Percentiles rank a stretch among this genome's conserved stretches.
Evolutionary conservation across 2,329 filamentous ascomycete genomes (phyloP).

Genomic region (Verticillium isaacii): DNA sequence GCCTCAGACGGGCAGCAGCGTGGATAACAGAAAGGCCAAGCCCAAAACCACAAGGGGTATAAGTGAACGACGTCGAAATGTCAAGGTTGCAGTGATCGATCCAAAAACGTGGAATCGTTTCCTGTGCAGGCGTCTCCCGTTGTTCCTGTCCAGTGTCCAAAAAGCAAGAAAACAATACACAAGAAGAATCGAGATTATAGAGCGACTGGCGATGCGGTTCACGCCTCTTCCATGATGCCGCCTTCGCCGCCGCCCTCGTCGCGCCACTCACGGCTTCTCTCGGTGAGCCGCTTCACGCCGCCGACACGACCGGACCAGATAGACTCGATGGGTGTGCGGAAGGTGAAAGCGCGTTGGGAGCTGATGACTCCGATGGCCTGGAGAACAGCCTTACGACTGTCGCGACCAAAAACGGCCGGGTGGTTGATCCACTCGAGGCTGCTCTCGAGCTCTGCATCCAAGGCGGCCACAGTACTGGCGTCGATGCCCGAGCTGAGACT

Average conservation of each 20-base stretch:
- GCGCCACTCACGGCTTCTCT: slow-evolving; percentile 85
- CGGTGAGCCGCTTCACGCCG: slow-evolving; percentile 76
- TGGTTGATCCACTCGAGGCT: slow-evolving; percentile 97
- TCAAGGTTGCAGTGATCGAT: background rate
- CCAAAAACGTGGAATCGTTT: background rate
- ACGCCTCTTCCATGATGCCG: slow-evolving; percentile 58
- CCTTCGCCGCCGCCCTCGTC: slow-evolving; percentile 75
- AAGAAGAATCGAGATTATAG: background rate
- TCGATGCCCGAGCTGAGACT: slow-evolving; percentile 74
- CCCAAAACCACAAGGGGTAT: background rate
- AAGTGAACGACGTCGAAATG: background rate
- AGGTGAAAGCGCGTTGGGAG: slow-evolving; percentile 89
- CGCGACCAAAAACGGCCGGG: slow-evolving; percentile 87
- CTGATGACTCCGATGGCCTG: slow-evolving; percentile 97
- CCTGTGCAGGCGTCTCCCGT: background rate
- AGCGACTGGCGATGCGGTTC: background rate
- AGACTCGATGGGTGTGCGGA: slow-evolving; percentile 81
- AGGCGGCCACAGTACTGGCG: slow-evolving; percentile 70
- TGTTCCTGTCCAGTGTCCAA: background rate
- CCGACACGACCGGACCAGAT: slow-evolving; percentile 81
- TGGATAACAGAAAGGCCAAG: background rate
- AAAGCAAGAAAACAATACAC: background rate
- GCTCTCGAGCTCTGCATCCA: slow-evolving; percentile 86
- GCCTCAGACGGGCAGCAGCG: background rate
- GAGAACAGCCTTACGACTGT: slow-evolving; percentile 90